Evolutionary conservation across 2,329 filamentous ascomycete genomes (phyloP).

Genomic region (Clarireedia paspali): DNA sequence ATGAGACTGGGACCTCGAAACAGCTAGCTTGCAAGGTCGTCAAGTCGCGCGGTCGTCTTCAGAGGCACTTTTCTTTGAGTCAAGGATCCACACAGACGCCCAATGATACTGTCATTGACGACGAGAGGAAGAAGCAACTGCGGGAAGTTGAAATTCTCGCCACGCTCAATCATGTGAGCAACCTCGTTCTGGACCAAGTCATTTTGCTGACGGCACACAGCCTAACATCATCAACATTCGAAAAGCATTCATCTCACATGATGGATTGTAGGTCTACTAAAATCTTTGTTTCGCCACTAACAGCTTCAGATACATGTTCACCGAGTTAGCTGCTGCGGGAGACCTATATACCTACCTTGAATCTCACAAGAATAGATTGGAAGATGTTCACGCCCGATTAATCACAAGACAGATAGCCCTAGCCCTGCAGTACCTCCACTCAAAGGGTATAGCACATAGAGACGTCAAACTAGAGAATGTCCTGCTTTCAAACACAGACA

Average conservation of each 20-base stretch:
- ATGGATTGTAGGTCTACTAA: slow-evolving; percentile 36
- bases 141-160: slow-evolving; percentile 47
- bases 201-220: slow-evolving; percentile 28
- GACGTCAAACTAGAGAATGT: slow-evolving; percentile 30
- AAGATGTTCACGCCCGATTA: slow-evolving; percentile 22
- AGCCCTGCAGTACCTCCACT: slow-evolving; percentile 26
- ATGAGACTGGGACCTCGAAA: slow-evolving; percentile 42
- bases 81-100: neutral
- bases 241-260: slow-evolving; percentile 41
- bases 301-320: slow-evolving; percentile 43
- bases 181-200: neutral
- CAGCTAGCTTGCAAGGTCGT: slow-evolving; percentile 66
- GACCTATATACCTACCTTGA: slow-evolving; percentile 28
- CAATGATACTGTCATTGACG: slow-evolving; percentile 10
- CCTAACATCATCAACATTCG: slow-evolving; percentile 47
- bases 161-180: slow-evolving; percentile 45
- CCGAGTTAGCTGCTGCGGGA: slow-evolving; percentile 45
- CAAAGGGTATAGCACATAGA: slow-evolving; percentile 24
- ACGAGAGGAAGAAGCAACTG: slow-evolving; percentile 32
- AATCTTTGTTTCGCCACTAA: slow-evolving; percentile 5
- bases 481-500: slow-evolving; percentile 24
- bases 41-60: slow-evolving; percentile 22
- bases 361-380: slow-evolving; percentile 17
- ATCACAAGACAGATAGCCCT: slow-evolving; percentile 27
- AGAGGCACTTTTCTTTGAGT: neutral